Conservation (phyloP, 2,329 filamentous ascomycete genomes). For the Trichoderma harzianum region DNA sequence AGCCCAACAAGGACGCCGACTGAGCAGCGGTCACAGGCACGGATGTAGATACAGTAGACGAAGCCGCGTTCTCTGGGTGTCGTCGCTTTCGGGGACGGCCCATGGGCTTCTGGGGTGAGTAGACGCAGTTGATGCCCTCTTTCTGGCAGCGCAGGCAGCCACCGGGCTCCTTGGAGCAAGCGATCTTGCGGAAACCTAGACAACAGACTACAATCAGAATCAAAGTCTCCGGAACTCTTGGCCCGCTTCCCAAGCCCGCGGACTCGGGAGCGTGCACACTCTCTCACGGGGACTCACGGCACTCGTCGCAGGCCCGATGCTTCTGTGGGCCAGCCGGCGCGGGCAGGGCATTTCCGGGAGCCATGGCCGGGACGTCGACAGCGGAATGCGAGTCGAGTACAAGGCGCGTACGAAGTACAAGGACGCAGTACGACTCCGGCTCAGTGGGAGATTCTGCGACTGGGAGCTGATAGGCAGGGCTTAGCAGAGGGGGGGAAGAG, state of each 20-base stretch:
- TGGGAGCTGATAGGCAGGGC: slow-evolving; percentile 4
- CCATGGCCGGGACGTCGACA: slow-evolving; percentile 22
- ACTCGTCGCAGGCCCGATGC: slow-evolving; percentile 64
- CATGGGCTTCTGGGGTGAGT: slow-evolving; percentile 65
- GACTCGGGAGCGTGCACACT: not conserved
- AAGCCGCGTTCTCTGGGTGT: slow-evolving; percentile 30
- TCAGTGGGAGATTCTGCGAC: not conserved
- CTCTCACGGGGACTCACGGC: slow-evolving; percentile 46
- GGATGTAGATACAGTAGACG: not conserved
- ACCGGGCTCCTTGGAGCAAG: slow-evolving; percentile 59
- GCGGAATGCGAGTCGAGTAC: not conserved
- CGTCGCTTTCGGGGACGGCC: slow-evolving; percentile 60
- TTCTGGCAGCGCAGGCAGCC: slow-evolving; percentile 58
- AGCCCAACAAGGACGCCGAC: not conserved
- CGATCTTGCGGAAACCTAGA: slow-evolving; percentile 59
- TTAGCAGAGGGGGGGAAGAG: not conserved
- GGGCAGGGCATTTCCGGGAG: slow-evolving; percentile 19
- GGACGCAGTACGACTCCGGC: slow-evolving; percentile 7
- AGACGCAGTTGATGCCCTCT: slow-evolving; percentile 57
- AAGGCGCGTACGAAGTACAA: not conserved
- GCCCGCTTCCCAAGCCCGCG: not conserved
- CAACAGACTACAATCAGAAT: slow-evolving; percentile 8
- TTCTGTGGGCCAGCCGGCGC: slow-evolving; percentile 33
- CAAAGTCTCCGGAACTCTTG: slow-evolving; percentile 29
- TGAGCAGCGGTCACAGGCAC: not conserved